These are phyloP conservation scores for Mimosa pudica DNA, from an alignment of 306 rosid genomes.

Conservation along the genomic window DNA sequence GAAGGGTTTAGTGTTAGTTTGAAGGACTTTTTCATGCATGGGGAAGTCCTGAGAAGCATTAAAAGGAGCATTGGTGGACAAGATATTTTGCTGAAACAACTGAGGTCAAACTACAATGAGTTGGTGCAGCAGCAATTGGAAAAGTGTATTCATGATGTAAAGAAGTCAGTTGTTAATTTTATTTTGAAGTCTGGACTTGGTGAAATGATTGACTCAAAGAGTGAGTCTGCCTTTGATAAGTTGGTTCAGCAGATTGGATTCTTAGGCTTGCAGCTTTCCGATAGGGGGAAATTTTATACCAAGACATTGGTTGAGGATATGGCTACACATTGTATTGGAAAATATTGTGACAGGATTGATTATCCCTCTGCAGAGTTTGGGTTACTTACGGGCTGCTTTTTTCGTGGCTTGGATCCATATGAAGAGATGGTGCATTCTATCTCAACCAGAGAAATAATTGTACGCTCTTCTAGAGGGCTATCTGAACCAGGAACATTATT, in stretches of 20 bases:
- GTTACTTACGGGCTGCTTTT: constrained; percentile 67
- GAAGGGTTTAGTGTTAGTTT: constrained; percentile 88
- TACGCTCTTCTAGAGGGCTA: constrained; percentile 91
- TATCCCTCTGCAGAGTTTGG: constrained; percentile 90
- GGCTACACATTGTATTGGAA: constrained; percentile 51
- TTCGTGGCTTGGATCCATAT: constrained; percentile 85
- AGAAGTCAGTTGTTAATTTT: constrained; percentile 55
- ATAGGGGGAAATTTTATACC: constrained; percentile 76
- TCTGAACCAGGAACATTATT: constrained; percentile 94
- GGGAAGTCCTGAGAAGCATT: constrained; percentile 42
- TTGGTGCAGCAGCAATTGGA: constrained; percentile 74
- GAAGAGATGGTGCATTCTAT: constrained; percentile 94
- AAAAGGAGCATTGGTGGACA: constrained; percentile 50
- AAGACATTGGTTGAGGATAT: constrained; percentile 85
- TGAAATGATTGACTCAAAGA: constrained; percentile 70
- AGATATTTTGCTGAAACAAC: constrained; percentile 62
- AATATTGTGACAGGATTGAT: constrained; percentile 58
- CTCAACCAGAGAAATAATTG: constrained; percentile 77
- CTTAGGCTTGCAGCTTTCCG: constrained; percentile 80
- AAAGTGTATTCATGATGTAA: constrained; percentile 54
- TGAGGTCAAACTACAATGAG: constrained; percentile 71
- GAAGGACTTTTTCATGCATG: constrained; percentile 71
- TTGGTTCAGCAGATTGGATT: constrained; percentile 87
- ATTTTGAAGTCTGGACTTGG: constrained; percentile 66
- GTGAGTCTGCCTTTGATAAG: constrained; percentile 74